Conservation (phyloP, 352 stramenopile species). For the Pythium brassicae region DNA sequence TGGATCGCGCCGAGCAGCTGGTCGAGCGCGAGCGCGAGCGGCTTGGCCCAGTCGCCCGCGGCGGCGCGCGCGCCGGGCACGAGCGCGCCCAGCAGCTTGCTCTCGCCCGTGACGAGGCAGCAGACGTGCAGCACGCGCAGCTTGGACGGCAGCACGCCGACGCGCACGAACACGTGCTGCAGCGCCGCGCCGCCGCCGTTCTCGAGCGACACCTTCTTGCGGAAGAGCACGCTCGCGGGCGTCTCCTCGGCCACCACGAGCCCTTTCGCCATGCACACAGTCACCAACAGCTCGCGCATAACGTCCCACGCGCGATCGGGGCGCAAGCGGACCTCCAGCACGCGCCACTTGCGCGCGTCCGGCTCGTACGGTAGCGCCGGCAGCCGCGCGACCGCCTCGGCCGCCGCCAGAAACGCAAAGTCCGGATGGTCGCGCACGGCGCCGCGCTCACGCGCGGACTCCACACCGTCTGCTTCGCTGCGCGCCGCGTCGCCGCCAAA, state of each 20-base stretch:
- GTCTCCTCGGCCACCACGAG: slow-evolving; percentile 58
- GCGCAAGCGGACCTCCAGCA: slow-evolving; percentile 66
- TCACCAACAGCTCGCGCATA: slow-evolving; percentile 77
- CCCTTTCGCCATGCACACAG: slow-evolving; percentile 71
- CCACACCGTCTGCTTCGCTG: slow-evolving; percentile 60
- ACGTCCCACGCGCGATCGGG: slow-evolving; percentile 68
- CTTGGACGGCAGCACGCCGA: slow-evolving; percentile 76
- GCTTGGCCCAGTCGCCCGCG: slow-evolving; percentile 29
- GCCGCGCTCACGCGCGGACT: slow-evolving; percentile 53
- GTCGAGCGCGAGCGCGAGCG: slow-evolving; percentile 51
- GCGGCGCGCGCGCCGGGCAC: slow-evolving; percentile 34
- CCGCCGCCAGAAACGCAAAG: slow-evolving; percentile 46
- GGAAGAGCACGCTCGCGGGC: slow-evolving; percentile 59
- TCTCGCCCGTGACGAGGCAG: slow-evolving; percentile 57
- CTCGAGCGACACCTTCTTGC: slow-evolving; percentile 59
- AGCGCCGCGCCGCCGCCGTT: slow-evolving; percentile 63
- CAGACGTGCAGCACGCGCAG: slow-evolving; percentile 70
- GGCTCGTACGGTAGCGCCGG: slow-evolving; percentile 40
- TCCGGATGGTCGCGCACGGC: slow-evolving; percentile 66
- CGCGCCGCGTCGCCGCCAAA: slow-evolving; percentile 34
- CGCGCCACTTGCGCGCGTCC: slow-evolving; percentile 59
- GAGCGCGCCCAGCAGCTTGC: slow-evolving; percentile 56
- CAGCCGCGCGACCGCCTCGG: not conserved
- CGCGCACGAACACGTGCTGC: slow-evolving; percentile 66
- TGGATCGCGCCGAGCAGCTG: slow-evolving; percentile 68